These are phyloP conservation scores for Globisporangium barbulae DNA, from an alignment of 352 stramenopile species.

Conservation along the genomic window DNA sequence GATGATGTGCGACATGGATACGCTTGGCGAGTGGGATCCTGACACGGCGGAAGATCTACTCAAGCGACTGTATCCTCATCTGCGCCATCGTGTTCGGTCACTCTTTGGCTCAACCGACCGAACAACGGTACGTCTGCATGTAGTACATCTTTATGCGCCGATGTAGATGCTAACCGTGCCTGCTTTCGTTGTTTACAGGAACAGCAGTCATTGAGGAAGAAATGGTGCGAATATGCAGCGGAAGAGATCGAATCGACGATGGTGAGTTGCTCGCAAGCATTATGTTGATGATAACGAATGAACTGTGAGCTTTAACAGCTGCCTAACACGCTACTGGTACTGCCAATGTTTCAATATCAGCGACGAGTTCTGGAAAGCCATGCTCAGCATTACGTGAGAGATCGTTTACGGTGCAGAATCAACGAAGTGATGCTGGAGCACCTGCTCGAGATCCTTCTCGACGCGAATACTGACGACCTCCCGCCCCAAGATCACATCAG, in stretches of 20 bases:
- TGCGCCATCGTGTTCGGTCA: constrained; percentile 14
- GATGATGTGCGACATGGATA: constrained; percentile 21
- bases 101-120: constrained; percentile 1
- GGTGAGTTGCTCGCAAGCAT: neutral
- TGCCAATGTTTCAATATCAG: neutral
- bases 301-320: neutral
- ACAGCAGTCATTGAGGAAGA: constrained; percentile 2
- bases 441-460: constrained; percentile 12
- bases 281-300: neutral
- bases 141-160: neutral
- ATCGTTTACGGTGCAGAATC: neutral
- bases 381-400: neutral
- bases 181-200: neutral
- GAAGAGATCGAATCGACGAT: constrained; percentile 15
- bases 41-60: constrained; percentile 13
- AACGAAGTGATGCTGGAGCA: constrained; percentile 9
- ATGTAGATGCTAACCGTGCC: neutral
- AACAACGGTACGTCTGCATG: neutral
- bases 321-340: neutral
- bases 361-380: neutral
- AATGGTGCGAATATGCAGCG: constrained; percentile 14
- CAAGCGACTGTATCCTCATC: constrained; percentile 14
- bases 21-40: constrained; percentile 18
- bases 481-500: neutral
- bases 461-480: neutral